Percentiles rank a stretch among this genome's conserved stretches.
Conservation (phyloP, 768 basidiomycete species). For the Rhizopogon sp. region DNA sequence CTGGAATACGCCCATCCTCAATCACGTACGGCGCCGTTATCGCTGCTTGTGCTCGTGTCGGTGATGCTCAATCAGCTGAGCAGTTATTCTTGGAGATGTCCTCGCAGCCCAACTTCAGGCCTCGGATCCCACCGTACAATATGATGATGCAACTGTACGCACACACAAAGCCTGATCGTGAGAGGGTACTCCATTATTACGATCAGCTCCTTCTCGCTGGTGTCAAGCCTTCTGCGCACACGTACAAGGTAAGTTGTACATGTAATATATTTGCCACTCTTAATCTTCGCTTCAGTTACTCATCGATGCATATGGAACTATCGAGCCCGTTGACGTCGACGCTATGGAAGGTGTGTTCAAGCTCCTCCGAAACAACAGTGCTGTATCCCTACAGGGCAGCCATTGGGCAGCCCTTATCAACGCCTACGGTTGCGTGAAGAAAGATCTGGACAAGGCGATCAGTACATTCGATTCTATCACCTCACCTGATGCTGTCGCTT, state of each 20-base stretch:
- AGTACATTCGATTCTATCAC: constrained; percentile 72
- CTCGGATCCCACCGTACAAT: constrained; percentile 93
- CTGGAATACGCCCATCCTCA: constrained; percentile 58
- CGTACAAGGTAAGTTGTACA: constrained; percentile 71
- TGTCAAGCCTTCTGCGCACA: constrained; percentile 80
- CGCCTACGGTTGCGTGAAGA: constrained; percentile 76
- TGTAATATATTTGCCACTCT: not conserved
- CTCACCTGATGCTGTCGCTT: constrained; percentile 77
- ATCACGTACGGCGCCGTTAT: constrained; percentile 97
- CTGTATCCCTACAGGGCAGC: constrained; percentile 36
- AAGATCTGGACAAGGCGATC: constrained; percentile 74
- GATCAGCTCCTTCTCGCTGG: constrained; percentile 52
- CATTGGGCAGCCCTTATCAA: constrained; percentile 88
- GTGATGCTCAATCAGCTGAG: constrained; percentile 80
- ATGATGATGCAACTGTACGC: constrained; percentile 98
- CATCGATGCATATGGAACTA: constrained; percentile 81
- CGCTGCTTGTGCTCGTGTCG: constrained; percentile 89
- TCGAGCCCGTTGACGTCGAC: constrained; percentile 74
- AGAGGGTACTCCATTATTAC: constrained; percentile 72
- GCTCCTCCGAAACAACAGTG: constrained; percentile 41
- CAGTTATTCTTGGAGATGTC: constrained; percentile 84
- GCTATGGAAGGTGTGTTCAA: constrained; percentile 71
- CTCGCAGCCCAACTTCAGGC: constrained; percentile 64
- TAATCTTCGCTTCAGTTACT: constrained; percentile 50
- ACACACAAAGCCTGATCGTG: constrained; percentile 83